phyloP scores from a whole-genome alignment of 2,329 filamentous ascomycete species.

The Botrytis sinoallii region DNA sequence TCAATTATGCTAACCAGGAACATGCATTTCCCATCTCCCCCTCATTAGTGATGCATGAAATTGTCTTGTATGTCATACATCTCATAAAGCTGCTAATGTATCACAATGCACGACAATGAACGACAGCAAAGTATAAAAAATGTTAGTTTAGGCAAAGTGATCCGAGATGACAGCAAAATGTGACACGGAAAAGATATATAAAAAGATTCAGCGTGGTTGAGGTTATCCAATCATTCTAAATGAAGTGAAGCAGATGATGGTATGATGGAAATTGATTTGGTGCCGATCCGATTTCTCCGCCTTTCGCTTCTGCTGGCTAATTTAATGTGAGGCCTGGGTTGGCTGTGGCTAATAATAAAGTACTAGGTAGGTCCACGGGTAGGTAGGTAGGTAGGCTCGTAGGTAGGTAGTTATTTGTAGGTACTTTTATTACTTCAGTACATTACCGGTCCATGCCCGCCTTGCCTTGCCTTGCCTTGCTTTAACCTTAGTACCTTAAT shows the following conservation, averaged over 20 bases:
- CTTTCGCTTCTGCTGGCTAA: background rate
- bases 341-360: background rate
- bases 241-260: slow-evolving; percentile 3
- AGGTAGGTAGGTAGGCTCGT: no score
- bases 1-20: background rate
- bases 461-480: background rate
- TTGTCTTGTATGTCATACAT: slow-evolving; percentile 10
- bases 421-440: background rate
- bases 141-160: background rate
- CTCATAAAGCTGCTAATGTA: background rate
- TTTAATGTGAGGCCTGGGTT: background rate
- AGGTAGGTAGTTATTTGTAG: background rate
- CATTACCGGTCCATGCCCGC: background rate
- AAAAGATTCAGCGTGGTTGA: background rate
- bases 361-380: no score
- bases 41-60: background rate
- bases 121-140: background rate
- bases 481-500: background rate
- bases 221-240: slow-evolving; percentile 4
- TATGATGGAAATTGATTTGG: slow-evolving; percentile 5
- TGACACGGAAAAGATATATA: background rate
- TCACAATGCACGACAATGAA: background rate
- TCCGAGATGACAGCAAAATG: slow-evolving; percentile 7
- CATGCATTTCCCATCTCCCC: background rate
- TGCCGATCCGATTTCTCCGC: slow-evolving; percentile 10